Percentiles rank a stretch among this genome's conserved stretches.
Conservation (phyloP, 2,329 filamentous ascomycete species). For the Alternaria burnsii region DNA sequence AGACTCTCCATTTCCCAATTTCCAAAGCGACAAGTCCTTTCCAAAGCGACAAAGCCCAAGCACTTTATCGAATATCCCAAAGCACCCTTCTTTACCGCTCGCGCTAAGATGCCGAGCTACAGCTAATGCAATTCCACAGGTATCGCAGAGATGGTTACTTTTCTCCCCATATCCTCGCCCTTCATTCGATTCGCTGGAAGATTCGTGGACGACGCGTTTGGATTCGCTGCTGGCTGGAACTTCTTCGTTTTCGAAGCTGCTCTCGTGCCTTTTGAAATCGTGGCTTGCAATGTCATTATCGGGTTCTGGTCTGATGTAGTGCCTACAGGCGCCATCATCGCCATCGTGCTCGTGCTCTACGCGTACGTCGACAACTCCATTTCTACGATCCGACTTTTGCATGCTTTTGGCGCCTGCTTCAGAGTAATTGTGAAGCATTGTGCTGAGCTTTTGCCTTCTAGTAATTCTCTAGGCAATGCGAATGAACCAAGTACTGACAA, state of each 20-base stretch:
- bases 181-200: constrained; percentile 81
- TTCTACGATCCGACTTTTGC: not conserved
- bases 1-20: constrained; percentile 27
- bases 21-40: constrained; percentile 30
- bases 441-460: not conserved
- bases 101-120: constrained; percentile 12
- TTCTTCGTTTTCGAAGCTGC: constrained; percentile 76
- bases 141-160: constrained; percentile 80
- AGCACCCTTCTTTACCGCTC: constrained; percentile 6
- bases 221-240: constrained; percentile 77
- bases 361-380: constrained; percentile 56
- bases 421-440: not conserved
- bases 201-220: constrained; percentile 78
- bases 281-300: constrained; percentile 55
- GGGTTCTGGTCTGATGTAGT: constrained; percentile 62
- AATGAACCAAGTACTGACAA: constrained; percentile 18
- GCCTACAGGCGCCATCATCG: constrained; percentile 68
- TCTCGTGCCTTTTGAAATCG: constrained; percentile 73
- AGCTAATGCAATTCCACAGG: constrained; percentile 41
- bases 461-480: not conserved
- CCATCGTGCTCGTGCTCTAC: constrained; percentile 66
- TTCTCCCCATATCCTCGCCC: constrained; percentile 77
- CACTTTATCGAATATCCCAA: constrained; percentile 22
- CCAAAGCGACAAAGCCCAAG: constrained; percentile 33
- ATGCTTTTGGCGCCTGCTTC: not conserved